These are phyloP conservation scores for Erigeron canadensis DNA, from an alignment of 129 eudicot species.

Conservation along the genomic window DNA sequence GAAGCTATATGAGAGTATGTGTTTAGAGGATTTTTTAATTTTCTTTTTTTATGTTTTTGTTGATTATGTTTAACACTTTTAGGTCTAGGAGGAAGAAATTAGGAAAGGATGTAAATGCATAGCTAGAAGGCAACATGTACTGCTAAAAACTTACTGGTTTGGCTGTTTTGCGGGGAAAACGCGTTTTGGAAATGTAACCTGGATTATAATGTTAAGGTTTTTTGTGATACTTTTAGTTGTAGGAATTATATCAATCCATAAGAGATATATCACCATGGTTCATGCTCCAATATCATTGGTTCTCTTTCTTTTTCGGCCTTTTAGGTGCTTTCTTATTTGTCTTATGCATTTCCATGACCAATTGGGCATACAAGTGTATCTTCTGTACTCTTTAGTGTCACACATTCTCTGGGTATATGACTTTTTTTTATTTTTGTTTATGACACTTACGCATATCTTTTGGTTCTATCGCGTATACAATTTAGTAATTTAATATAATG, in stretches of 20 bases:
- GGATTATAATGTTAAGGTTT: no score
- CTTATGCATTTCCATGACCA: neutral
- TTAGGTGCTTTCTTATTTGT: neutral
- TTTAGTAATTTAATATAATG: neutral
- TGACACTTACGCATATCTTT: neutral
- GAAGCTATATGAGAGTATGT: neutral
- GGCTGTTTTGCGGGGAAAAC: no score
- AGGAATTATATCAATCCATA: no score
- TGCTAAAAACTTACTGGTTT: no score
- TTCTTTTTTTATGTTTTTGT: neutral
- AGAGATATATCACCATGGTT: no score
- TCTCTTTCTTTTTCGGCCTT: no score
- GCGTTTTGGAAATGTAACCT: no score
- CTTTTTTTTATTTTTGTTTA: constrained; percentile 11
- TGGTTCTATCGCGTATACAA: neutral
- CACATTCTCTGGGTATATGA: neutral
- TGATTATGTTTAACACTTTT: neutral
- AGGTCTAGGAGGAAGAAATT: neutral
- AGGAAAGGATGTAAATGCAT: neutral
- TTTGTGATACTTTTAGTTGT: no score
- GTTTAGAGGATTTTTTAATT: neutral
- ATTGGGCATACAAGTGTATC: constrained; percentile 3
- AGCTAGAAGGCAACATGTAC: no score
- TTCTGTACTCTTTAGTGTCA: neutral
- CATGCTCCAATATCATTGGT: no score